Percentiles rank a stretch among this genome's conserved stretches.
Conservation (phyloP, 139 green algal genomes). For the Yamagishiella unicocca region DNA sequence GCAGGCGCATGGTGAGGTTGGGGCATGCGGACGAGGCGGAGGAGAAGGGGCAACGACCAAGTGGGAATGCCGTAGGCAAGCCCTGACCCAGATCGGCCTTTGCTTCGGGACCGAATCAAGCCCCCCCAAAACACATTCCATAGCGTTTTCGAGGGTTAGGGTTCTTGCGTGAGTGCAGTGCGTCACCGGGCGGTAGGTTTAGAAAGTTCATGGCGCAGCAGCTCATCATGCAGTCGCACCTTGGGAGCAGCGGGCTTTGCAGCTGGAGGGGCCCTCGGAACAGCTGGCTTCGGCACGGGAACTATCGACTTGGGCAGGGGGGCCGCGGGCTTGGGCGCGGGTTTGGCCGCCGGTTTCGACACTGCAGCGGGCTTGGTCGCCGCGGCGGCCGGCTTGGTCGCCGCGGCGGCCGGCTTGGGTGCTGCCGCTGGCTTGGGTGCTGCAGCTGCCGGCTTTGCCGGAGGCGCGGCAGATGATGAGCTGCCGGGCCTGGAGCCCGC, state of each 20-base stretch:
- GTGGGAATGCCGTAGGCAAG: too few relatives aligned
- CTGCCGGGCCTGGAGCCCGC: neutral
- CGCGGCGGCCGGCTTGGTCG: neutral
- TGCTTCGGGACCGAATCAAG: too few relatives aligned
- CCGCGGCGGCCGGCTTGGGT: neutral
- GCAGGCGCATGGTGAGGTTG: too few relatives aligned
- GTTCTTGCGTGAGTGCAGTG: too few relatives aligned
- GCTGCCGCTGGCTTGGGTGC: slow-evolving; percentile 1
- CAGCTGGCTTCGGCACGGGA: neutral
- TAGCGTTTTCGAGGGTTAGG: too few relatives aligned
- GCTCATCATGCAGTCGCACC: neutral
- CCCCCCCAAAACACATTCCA: too few relatives aligned
- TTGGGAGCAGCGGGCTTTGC: neutral
- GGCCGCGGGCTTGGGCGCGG: neutral
- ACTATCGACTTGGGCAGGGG: neutral
- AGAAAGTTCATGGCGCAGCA: too few relatives aligned
- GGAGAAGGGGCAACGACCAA: too few relatives aligned
- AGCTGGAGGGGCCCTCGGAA: neutral
- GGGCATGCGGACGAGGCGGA: too few relatives aligned
- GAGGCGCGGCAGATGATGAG: neutral
- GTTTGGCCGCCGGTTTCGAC: slow-evolving; percentile 3
- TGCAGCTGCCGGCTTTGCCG: neutral
- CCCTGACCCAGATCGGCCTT: too few relatives aligned
- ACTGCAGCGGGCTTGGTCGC: neutral
- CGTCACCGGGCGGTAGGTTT: too few relatives aligned